Evolutionary conservation across 176 grass and related monocot species (phyloP).

Genomic region (Cenchrus fungigraminus): DNA sequence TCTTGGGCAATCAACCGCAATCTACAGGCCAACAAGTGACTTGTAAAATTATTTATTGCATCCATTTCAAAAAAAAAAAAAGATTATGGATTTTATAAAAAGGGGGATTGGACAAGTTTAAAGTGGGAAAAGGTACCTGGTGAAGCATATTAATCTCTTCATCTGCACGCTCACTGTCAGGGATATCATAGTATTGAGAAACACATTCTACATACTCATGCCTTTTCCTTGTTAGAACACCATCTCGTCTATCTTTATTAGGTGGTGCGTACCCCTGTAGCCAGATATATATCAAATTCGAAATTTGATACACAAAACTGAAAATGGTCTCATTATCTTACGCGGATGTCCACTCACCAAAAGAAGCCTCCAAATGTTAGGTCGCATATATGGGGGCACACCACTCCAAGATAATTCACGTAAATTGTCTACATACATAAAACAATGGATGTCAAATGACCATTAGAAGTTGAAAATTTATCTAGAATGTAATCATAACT

Average conservation of each 20-base stretch:
- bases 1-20: constrained; percentile 75
- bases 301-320: constrained; percentile 39
- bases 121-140: constrained; percentile 51
- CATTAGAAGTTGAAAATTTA: background rate
- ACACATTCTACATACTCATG: constrained; percentile 92
- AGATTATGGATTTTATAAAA: background rate
- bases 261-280: constrained; percentile 93
- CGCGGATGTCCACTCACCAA: constrained; percentile 55
- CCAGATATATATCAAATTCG: constrained; percentile 74
- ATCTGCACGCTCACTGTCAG: constrained; percentile 69
- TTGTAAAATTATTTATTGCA: constrained; percentile 8
- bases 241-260: constrained; percentile 73
- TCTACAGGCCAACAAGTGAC: constrained; percentile 38
- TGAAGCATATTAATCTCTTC: constrained; percentile 98
- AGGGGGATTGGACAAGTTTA: background rate
- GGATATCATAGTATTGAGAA: constrained; percentile 82
- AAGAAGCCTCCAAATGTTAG: constrained; percentile 86
- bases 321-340: constrained; percentile 9
- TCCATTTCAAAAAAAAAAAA: background rate
- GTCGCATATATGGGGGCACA: constrained; percentile 88
- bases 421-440: constrained; percentile 66
- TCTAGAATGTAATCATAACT: background rate
- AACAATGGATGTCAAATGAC: constrained; percentile 3
- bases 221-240: constrained; percentile 80
- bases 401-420: constrained; percentile 91